phyloP scores from a whole-genome alignment of 768 basidiomycete species.

The Tricholoma sp. region DNA sequence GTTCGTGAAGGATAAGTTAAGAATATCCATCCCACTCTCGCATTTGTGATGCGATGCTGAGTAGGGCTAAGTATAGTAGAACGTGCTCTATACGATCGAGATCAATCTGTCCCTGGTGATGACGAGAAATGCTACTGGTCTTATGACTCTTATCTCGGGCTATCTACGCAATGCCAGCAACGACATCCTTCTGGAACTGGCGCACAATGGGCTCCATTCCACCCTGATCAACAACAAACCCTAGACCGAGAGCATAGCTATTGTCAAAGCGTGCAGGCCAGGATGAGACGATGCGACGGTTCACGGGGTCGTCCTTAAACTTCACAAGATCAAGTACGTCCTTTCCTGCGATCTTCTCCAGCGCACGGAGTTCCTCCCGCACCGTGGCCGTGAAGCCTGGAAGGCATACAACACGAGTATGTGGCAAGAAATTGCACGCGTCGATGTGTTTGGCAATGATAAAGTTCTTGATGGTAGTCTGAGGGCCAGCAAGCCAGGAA shows the following conservation, averaged over 20 bases:
- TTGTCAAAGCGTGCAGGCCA: slow-evolving; percentile 47
- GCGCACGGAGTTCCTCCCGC: slow-evolving; percentile 47
- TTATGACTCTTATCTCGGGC: too few species aligned
- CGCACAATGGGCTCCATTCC: slow-evolving; percentile 41
- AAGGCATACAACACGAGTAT: slow-evolving; percentile 51
- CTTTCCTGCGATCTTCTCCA: slow-evolving; percentile 47
- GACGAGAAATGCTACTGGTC: too few species aligned
- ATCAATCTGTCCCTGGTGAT: too few species aligned
- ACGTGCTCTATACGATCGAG: too few species aligned
- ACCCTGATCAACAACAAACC: slow-evolving; percentile 39
- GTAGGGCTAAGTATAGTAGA: too few species aligned
- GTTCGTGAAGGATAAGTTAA: too few species aligned
- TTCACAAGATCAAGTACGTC: slow-evolving; percentile 40
- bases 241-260: slow-evolving; percentile 35
- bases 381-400: slow-evolving; percentile 58
- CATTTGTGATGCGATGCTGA: too few species aligned
- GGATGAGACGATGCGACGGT: slow-evolving; percentile 38
- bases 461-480: slow-evolving; percentile 50
- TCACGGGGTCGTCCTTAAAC: slow-evolving; percentile 40
- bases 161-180: slow-evolving; percentile 7
- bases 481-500: slow-evolving; percentile 46
- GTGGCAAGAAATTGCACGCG: slow-evolving; percentile 31
- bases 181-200: slow-evolving; percentile 28
- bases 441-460: slow-evolving; percentile 43
- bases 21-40: too few species aligned